Base-by-base conservation (phyloP, 352 stramenopile genomes). In the Lagenidium giganteum region DNA sequence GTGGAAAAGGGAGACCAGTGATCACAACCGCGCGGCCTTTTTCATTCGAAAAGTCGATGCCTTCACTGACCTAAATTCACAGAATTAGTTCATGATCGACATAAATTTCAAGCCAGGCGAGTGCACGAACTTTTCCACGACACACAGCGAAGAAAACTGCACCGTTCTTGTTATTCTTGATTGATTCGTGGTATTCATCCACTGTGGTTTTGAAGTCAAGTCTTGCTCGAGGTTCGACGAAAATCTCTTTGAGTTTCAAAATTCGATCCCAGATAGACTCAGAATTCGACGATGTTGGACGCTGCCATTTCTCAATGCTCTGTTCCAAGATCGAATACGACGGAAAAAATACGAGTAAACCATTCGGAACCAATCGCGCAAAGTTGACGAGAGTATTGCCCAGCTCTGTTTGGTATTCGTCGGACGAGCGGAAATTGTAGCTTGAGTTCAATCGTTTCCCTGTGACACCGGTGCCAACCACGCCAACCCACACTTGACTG, bases 261-360 rank as follows among this genome's bases (percentile, higher is more conserved):
- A 93, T 72, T 9, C 82, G 67, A 45, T 87, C 67, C 82, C 82
- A 93, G 58, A 93, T 89, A 2, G 74, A 83, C 12, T 47, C 45
- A 17, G 66, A 64, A 11, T 83, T 67, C 5, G 55, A 64, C 9
- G 52, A 43, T 6, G 61, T 53, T 18, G 66, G 56, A 5, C 55
- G 62, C 37, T 79, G 61, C 92, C 91, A 97, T 18, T 70, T 55
- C 7, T 70, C 57, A 12, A 96, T 62, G 27, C 67, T 91, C 33
- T 87, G 63, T 54, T 98, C 72, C 64, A 99, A 83, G 40, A 97
- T 94, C n/a, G 70, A 75, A 50, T 99, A 99, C 31, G 92, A 98
- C n/a, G 97, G 96, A 51, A 99, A 99, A 64, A 99, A 99, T 0
- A 99, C 83, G 14, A 99, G 83, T 39, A 99, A 69, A 3, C 97